Evolutionary conservation across 768 basidiomycete species (phyloP).

Genomic region (Naganishia vishniacii): DNA sequence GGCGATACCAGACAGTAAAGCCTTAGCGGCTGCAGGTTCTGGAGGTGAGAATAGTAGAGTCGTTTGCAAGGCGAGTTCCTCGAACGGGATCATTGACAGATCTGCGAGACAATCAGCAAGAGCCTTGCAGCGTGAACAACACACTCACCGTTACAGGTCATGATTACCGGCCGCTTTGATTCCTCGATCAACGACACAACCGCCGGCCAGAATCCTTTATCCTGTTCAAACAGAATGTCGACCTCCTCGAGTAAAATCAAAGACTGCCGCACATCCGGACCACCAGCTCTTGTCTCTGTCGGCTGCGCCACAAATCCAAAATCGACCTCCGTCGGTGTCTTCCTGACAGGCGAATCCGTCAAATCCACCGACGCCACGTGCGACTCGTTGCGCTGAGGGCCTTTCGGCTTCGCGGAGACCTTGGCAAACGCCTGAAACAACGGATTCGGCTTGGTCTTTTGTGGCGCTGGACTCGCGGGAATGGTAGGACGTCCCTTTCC

Average conservation of each 20-base stretch:
- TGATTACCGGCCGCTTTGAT: conserved; percentile 78
- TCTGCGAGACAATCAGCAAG: conserved; percentile 53
- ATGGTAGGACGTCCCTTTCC: conserved; percentile 28
- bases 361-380: not conserved
- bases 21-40: conserved; percentile 55
- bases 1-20: conserved; percentile 66
- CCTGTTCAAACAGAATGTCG: conserved; percentile 84
- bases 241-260: conserved; percentile 90
- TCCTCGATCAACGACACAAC: conserved; percentile 73
- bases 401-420: not conserved
- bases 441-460: conserved; percentile 16
- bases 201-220: conserved; percentile 72
- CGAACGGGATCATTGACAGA: conserved; percentile 62
- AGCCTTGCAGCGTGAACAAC: no score
- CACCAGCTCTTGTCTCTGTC: conserved; percentile 16
- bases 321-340: not conserved
- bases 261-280: conserved; percentile 62
- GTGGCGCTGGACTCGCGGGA: not conserved
- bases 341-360: conserved; percentile 8
- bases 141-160: conserved; percentile 85
- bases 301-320: conserved; percentile 19
- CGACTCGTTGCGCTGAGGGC: not conserved
- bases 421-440: conserved; percentile 29
- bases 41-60: conserved; percentile 64
- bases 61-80: conserved; percentile 70